Evolutionary conservation across 2,329 filamentous ascomycete genomes (phyloP).

Genomic region (Elsinoe perseae): DNA sequence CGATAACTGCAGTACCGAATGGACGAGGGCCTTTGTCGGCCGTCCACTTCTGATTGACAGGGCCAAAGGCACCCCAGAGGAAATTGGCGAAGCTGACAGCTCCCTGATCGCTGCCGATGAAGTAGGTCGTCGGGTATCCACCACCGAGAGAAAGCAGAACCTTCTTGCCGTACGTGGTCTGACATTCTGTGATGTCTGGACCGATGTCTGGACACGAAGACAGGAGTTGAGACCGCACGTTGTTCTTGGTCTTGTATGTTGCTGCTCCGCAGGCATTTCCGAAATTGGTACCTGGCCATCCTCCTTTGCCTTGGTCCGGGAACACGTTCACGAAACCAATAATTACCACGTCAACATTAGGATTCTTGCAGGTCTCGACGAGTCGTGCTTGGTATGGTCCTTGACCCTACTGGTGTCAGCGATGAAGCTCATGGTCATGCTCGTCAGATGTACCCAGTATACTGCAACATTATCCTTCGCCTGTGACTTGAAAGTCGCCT

Average conservation of each 20-base stretch:
- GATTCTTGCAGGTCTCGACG: conserved; percentile 44
- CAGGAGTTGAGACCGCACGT: conserved; percentile 34
- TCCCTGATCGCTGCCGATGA: conserved; percentile 36
- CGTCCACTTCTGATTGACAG: conserved; percentile 17
- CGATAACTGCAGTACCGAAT: conserved; percentile 57
- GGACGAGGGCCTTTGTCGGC: conserved; percentile 47
- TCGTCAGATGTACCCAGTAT: conserved; percentile 40
- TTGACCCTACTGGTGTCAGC: conserved; percentile 39
- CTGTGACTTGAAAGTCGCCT: conserved; percentile 35
- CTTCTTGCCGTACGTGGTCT: conserved; percentile 56
- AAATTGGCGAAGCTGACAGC: conserved; percentile 52
- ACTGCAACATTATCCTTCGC: conserved; percentile 44
- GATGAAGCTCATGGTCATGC: not conserved
- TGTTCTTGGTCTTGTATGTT: conserved; percentile 34
- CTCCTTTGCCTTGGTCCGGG: conserved; percentile 38
- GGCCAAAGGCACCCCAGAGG: conserved; percentile 51
- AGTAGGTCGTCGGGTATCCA: conserved; percentile 53
- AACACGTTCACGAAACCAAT: conserved; percentile 50
- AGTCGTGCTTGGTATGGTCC: conserved; percentile 43
- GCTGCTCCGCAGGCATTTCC: conserved; percentile 46
- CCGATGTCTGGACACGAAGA: conserved; percentile 56
- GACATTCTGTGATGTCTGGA: conserved; percentile 50
- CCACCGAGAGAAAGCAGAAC: conserved; percentile 66
- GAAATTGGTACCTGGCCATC: conserved; percentile 49
- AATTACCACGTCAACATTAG: conserved; percentile 48